phyloP scores from a whole-genome alignment of 257 asterid genomes.

The Ocimum tenuiflorum region DNA sequence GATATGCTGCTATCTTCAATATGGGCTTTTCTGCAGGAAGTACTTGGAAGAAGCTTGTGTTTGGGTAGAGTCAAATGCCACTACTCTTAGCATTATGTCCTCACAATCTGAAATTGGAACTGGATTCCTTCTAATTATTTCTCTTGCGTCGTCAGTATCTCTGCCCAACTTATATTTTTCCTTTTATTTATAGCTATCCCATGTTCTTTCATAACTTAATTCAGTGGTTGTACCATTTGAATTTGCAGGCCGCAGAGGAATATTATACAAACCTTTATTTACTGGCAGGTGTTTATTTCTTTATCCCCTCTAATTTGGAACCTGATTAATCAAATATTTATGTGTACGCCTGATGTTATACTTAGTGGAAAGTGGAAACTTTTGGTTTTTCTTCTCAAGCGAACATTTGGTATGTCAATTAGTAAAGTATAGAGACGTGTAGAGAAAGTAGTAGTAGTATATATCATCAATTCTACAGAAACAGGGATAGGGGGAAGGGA shows the following conservation, averaged over 20 bases:
- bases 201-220: not conserved
- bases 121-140: conserved; percentile 69
- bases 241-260: conserved; percentile 84
- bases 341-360: no score
- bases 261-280: conserved; percentile 73
- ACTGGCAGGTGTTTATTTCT: conserved; percentile 74
- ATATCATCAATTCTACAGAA: no score
- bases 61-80: conserved; percentile 87
- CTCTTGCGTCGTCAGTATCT: conserved; percentile 72
- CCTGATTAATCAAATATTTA: not conserved
- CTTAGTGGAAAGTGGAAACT: no score
- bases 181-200: conserved; percentile 6
- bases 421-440: no score
- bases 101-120: conserved; percentile 88
- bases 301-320: not conserved
- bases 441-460: no score
- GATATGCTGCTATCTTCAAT: conserved; percentile 12
- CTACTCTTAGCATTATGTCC: conserved; percentile 64
- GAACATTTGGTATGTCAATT: no score
- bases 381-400: no score
- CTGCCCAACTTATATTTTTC: conserved; percentile 10
- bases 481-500: no score
- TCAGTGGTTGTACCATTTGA: not conserved
- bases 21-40: conserved; percentile 49
- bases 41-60: conserved; percentile 90